These are phyloP conservation scores for Chlorencoelia australis DNA, from an alignment of 2,329 filamentous ascomycete species.

Conservation along the genomic window DNA sequence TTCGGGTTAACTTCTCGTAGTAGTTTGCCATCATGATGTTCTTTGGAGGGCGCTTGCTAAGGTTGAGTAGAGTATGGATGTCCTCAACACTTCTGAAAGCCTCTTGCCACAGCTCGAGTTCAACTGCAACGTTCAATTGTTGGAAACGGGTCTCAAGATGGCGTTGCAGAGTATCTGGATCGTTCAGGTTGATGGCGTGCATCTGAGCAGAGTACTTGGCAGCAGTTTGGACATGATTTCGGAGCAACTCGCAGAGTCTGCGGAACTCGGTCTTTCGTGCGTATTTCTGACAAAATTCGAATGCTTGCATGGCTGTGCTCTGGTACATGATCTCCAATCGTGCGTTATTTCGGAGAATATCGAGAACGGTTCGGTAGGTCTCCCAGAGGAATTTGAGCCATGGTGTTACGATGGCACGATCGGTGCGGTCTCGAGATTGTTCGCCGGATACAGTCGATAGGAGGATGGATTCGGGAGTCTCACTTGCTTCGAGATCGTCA, in stretches of 20 bases:
- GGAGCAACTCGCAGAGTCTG: slow-evolving; percentile 91
- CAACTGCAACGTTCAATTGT: slow-evolving; percentile 94
- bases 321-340: slow-evolving; percentile 97
- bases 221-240: slow-evolving; percentile 97
- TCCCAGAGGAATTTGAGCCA: slow-evolving; percentile 99
- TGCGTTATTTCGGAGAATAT: slow-evolving; percentile 98
- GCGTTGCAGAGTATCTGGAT: slow-evolving; percentile 92
- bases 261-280: slow-evolving; percentile 98
- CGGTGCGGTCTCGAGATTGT: slow-evolving; percentile 93
- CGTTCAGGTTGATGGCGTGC: slow-evolving; percentile 98
- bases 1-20: slow-evolving; percentile 97
- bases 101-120: slow-evolving; percentile 98
- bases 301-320: slow-evolving; percentile 93
- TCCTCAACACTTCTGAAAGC: slow-evolving; percentile 99
- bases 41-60: slow-evolving; percentile 97
- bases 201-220: slow-evolving; percentile 99
- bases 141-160: slow-evolving; percentile 97
- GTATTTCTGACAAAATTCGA: slow-evolving; percentile 98
- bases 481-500: slow-evolving; percentile 91
- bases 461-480: slow-evolving; percentile 96
- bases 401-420: slow-evolving; percentile 94
- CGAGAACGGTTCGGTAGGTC: slow-evolving; percentile 94
- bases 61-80: slow-evolving; percentile 91
- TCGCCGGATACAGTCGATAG: slow-evolving; percentile 96
- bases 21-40: slow-evolving; percentile 99